Evolutionary conservation across 208 protist species (phyloP).

Genomic region (Trypanosoma caninum): DNA sequence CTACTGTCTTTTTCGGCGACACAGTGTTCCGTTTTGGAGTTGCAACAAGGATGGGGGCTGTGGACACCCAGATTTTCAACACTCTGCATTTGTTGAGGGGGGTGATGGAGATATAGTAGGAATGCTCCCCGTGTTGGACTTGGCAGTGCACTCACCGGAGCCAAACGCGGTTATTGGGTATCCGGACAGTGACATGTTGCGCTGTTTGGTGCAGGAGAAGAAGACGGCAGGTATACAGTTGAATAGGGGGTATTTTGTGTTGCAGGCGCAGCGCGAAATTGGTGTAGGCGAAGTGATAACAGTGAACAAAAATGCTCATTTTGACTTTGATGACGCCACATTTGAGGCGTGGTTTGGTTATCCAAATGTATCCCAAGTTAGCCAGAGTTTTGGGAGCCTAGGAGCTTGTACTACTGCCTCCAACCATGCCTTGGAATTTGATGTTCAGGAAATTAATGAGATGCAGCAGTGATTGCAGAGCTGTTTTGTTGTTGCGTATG

Average conservation of each 20-base stretch:
- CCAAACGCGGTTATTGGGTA: slow-evolving; percentile 84
- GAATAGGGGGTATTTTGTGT: slow-evolving; percentile 79
- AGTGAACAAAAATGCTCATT: slow-evolving; percentile 84
- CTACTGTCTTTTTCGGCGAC: slow-evolving; percentile 84
- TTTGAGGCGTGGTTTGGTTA: slow-evolving; percentile 89
- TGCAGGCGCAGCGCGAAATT: slow-evolving; percentile 88
- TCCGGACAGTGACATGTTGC: slow-evolving; percentile 83
- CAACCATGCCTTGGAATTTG: neutral
- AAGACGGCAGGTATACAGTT: slow-evolving; percentile 40
- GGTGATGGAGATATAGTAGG: slow-evolving; percentile 69
- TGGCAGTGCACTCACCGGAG: slow-evolving; percentile 71
- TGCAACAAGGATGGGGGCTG: slow-evolving; percentile 40
- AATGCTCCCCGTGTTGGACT: slow-evolving; percentile 83
- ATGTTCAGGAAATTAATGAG: neutral
- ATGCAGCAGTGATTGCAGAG: neutral
- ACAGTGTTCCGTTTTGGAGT: slow-evolving; percentile 84
- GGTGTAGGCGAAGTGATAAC: slow-evolving; percentile 66
- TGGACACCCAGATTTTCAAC: slow-evolving; percentile 76
- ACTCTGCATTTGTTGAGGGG: slow-evolving; percentile 43
- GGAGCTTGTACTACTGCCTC: neutral
- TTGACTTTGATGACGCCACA: slow-evolving; percentile 83
- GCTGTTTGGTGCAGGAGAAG: slow-evolving; percentile 75
- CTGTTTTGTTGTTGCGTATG: neutral
- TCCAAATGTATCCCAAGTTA: slow-evolving; percentile 59
- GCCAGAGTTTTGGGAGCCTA: slow-evolving; percentile 6